phyloP scores from a whole-genome alignment of 768 basidiomycete species.

The Leccinum subtestaceum region DNA sequence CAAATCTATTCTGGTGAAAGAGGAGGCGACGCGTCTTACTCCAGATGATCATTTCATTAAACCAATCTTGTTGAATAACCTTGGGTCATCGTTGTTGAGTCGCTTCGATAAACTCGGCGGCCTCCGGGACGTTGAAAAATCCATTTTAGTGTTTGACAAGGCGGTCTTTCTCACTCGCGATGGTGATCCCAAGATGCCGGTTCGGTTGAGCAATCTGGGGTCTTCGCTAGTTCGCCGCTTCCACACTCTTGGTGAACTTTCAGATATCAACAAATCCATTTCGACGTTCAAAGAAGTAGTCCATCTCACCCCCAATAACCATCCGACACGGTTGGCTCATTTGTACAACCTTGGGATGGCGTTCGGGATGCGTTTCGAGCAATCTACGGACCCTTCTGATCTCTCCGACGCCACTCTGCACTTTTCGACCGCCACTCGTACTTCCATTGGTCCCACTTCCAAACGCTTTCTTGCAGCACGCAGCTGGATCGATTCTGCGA shows the following conservation, averaged over 20 bases:
- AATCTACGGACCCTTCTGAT: background rate
- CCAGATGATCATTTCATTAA: background rate
- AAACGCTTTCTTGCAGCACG: background rate
- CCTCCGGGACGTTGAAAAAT: background rate
- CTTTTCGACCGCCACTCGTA: background rate
- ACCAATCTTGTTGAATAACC: background rate
- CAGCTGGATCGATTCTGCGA: background rate
- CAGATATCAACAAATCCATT: background rate
- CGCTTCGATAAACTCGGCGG: background rate
- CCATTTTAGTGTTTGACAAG: background rate
- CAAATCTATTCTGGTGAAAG: background rate
- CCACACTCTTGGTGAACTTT: background rate
- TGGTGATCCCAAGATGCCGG: background rate
- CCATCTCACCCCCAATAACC: background rate
- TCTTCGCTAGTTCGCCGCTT: background rate
- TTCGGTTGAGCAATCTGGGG: background rate
- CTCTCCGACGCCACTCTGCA: background rate
- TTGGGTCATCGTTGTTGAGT: background rate
- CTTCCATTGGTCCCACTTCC: background rate
- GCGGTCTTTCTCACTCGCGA: background rate
- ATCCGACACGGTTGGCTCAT: background rate
- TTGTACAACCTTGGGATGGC: background rate
- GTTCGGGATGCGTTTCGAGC: background rate
- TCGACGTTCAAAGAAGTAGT: background rate
- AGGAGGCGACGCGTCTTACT: background rate